phyloP scores from a whole-genome alignment of 202 grass and related monocot species.

The Panicum hallii region DNA sequence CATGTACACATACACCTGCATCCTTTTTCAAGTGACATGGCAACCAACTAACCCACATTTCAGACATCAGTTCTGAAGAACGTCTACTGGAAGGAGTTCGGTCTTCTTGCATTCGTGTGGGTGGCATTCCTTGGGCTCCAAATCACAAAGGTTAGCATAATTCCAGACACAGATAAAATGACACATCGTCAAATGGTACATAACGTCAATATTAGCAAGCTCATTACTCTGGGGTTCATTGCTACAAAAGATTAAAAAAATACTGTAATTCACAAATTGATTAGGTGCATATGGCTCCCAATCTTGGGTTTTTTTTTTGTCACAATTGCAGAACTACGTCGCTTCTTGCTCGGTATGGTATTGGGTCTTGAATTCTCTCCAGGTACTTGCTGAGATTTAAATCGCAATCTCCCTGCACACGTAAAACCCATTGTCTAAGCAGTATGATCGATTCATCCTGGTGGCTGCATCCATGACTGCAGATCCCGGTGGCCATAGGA shows the following conservation, averaged over 20 bases:
- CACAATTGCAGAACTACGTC: conserved; percentile 63
- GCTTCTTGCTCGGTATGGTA: conserved; percentile 68
- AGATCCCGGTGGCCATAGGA: conserved; percentile 76
- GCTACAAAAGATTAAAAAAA: too few relatives aligned
- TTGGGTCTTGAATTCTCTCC: conserved; percentile 82
- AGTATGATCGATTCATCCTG: not conserved
- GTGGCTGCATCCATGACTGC: not conserved
- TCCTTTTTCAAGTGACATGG: not conserved
- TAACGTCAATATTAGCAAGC: not conserved
- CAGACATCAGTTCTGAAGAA: conserved; percentile 64
- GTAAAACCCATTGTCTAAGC: not conserved
- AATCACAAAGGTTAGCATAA: conserved; percentile 55
- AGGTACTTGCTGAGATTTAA: conserved; percentile 44
- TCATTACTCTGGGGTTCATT: too few relatives aligned
- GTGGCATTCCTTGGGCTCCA: conserved; percentile 73
- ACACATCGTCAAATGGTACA: not conserved
- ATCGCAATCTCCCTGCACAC: not conserved
- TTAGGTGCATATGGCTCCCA: too few relatives aligned
- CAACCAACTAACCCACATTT: not conserved
- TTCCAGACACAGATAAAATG: not conserved
- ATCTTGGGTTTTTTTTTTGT: not conserved
- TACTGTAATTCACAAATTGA: not conserved
- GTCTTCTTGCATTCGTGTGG: conserved; percentile 76
- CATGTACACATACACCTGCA: not conserved
- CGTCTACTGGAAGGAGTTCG: conserved; percentile 74